Evolutionary conservation across 176 grass and related monocot genomes (phyloP), one percentile per base, ranked within the genome.

Genomic region (Phragmites australis): DNA sequence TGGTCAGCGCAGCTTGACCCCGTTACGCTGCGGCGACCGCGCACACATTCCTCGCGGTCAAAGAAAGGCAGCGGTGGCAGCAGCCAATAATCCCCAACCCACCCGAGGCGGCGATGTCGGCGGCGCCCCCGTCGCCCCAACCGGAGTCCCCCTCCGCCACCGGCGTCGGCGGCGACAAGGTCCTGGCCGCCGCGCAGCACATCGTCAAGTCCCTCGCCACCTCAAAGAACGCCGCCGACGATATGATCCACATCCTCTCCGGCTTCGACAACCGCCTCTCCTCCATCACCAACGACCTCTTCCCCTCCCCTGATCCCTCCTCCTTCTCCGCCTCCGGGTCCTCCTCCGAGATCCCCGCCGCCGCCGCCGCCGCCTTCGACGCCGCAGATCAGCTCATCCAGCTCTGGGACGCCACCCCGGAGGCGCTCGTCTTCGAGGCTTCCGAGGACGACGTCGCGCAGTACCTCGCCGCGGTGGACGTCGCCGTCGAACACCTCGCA

Each of bases 171-270:
- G 84, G 86, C 69, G 94, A 93, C 61, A 97, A 97, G 77, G 94
- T 97, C 57, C 90, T 97, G 77, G 91, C 94, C 3, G 89, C 94
- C 4, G 94, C 94, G 58, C 91, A 97, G 84, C 91, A 97, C 66
- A 97, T 93, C 84, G 94, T 97, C n/a, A 89, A 89, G 84, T 91
- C 88, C 43, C 94, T 97, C 65, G 94, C 90, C 64, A 97, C 87
- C 48, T 93, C 94, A 12, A 97, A 97, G 82, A 97, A 93, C 91
- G 94, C 94, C 18, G 89, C 94, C 17, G 94, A 91, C 54, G 94
- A 97, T 78, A 97, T 97, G 94, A 93, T 93, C 72, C 94, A 91
- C 72, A 97, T 97, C 74, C 87, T 97, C 52, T 97, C 94, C 23
- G 88, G 94, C 41, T 97, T 97, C 81, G 94, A 97, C 86, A 87